Base-by-base conservation (phyloP, 495 filamentous ascomycete species). In the Friedmanniomyces endolithicus region DNA sequence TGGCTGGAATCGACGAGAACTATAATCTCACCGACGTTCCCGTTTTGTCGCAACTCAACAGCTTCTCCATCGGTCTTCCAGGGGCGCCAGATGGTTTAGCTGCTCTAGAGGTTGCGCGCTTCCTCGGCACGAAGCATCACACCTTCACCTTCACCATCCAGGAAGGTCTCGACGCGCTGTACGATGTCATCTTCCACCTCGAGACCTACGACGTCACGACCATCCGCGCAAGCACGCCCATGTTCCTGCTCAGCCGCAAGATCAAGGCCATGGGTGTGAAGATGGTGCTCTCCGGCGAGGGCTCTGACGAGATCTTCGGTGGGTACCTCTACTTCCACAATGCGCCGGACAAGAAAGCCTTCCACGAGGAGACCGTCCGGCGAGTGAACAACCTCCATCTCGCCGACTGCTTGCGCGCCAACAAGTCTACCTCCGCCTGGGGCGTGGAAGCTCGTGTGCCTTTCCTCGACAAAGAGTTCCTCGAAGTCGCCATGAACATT, bases 381-480 rank as follows among this genome's bases (percentile, higher is more conserved):
- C 81, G 92, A 54, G 85, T 98, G 53, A 90, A 97, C 79, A 88
- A 95, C 79, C 75, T 98, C 59, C 92, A 98, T 68, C 72, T 95
- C 62, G 82, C 90, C 20, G 92, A 98, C 69, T 97, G 92, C 72
- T 77, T 98, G 63, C 80, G 92, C 64, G 92, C 92, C 65, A 98
- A 98, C 82, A 98, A 98, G 77, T 96, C 90, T 20, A 98, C 92
- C 29, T 84, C 87, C n/a, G 92, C 94, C 27, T 98, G 92, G 92
- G 92, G 92, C 66, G 81, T 98, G 39, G 92, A 98, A 75, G 92
- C 92, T 48, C 90, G 92, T 67, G 92, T 98, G 55, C 92, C 92
- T 6, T 98, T 98, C 80, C 76, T 98, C 40, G 92, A 98, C 72
- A 95, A 97, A 72, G 65, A 90, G 75, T 98, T 98, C 78, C 79